Evolutionary conservation across 192 early-diverging fungal genomes (phyloP), one percentile per base, ranked within the genome.

Genomic region (Podila epigama): DNA sequence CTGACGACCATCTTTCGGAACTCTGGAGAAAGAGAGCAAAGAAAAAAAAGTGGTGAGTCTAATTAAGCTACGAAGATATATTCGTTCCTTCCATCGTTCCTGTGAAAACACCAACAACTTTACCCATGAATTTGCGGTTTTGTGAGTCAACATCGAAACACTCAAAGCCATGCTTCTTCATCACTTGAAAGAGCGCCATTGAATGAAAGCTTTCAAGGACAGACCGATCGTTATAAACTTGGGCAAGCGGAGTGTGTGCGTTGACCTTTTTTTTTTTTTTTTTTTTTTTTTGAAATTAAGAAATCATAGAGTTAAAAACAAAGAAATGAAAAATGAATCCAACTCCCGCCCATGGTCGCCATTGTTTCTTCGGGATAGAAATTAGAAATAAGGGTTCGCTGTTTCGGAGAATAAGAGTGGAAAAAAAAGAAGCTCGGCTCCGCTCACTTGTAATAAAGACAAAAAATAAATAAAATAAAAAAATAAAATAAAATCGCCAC

Each of bases 141-240:
- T 72, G 67, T 12, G 68, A 65, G 39, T 81, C 66, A 2, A 63
- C 63, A 32, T 84, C 77, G 65, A 77, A 81, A 35, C 79, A 72
- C 56, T 87, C 83, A 52, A 89, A 70, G 20, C 82, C 82, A 69
- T 85, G 80, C 31, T 87, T 83, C 53, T 89, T 83, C 70, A 90
- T 86, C 7, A 90, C 41, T 16, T 88, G 84, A 66, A 91, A 94
- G 28, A 93, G 79, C 25, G 90, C 85, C 72, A 92, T 89, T 0
- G 90, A 88, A 73, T 98, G 97, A 84, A 96, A 94, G 83, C 94
- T 94, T 71, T 98, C 97, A 15, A 98, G 85, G 20, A 98, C 94
- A 6, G 95, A 93, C 59, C 87, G 87, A 82, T 98, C 95, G 79
- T 97, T 96, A 88, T 96, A 98, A 13, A 96, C 75, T 53, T 93